Evolutionary conservation across 1,284 basidiomycete genomes (phyloP), one percentile per base, ranked within the genome.

Genomic region (Cryptococcus wingfieldii): DNA sequence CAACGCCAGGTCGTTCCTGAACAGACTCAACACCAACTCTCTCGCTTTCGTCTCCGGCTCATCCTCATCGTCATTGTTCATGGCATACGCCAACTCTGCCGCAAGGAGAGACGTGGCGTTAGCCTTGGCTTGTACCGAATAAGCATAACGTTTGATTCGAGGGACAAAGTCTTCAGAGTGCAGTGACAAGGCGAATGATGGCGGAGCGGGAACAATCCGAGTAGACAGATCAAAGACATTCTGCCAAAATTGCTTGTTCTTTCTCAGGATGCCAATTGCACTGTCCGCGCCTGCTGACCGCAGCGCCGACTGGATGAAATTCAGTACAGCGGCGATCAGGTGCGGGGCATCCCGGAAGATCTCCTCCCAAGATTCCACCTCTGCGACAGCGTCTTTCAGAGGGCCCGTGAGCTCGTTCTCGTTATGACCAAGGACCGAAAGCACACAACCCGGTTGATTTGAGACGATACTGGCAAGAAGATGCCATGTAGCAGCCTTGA

Each of bases 381-480:
- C 83, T 31, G 86, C 83, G 7, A 82, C 79, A 0, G 89, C 90
- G 23, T 73, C 66, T 50, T 71, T 70, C 41, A 80, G 61, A 0
- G 64, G 49, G n/a, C 63, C 55, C 31, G 59, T 49, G 5, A 85
- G 79, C 53, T 82, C 80, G 6, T 89, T 75, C 6, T 69, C 69
- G 14, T 70, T 71, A 83, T 82, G 2, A 86, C 92, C 0, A 84
- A 84, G 51, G 91, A 95, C 86, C 16, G 96, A 80, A 45, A 84
- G 83, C 0, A 90, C 90, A 5, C 96, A 80, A 0, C 92, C 90
- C 1, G 93, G 91, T 68, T 95, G 91, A 54, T 86, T 87, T 60
- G 90, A 86, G 19, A 93, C 84, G 3, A 90, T 86, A 13, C 89
- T 81, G 0, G 87, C 81, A 27, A 95, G 84, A 65, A 96, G 87